Evolutionary conservation across 345 rosid species (phyloP).

Genomic region (Arabidopsis thaliana): TAIR10.1 NC_003070.9:19896001-19896500

Average conservation of each 20-base stretch:
- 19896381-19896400: slow-evolving; percentile 70
- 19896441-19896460: slow-evolving; percentile 49
- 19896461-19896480: slow-evolving; percentile 56
- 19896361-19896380: slow-evolving; percentile 59
- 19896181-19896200: slow-evolving; percentile 81
- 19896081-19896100: slow-evolving; percentile 72
- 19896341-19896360: slow-evolving; percentile 73
- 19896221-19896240: slow-evolving; percentile 62
- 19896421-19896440: slow-evolving; percentile 52
- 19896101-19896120: slow-evolving; percentile 60
- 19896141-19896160: slow-evolving; percentile 49
- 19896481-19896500: slow-evolving; percentile 77
- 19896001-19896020: neutral
- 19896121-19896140: slow-evolving; percentile 41
- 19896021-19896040: slow-evolving; percentile 45
- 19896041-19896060: slow-evolving; percentile 61
- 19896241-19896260: slow-evolving; percentile 58
- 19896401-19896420: slow-evolving; percentile 52
- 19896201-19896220: slow-evolving; percentile 76
- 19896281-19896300: slow-evolving; percentile 66
- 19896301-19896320: slow-evolving; percentile 61
- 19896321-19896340: slow-evolving; percentile 54
- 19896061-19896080: slow-evolving; percentile 70
- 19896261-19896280: slow-evolving; percentile 59
- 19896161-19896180: slow-evolving; percentile 72